Base-by-base conservation (phyloP, 441 rosid species). In the Brassica balearica region DNA sequence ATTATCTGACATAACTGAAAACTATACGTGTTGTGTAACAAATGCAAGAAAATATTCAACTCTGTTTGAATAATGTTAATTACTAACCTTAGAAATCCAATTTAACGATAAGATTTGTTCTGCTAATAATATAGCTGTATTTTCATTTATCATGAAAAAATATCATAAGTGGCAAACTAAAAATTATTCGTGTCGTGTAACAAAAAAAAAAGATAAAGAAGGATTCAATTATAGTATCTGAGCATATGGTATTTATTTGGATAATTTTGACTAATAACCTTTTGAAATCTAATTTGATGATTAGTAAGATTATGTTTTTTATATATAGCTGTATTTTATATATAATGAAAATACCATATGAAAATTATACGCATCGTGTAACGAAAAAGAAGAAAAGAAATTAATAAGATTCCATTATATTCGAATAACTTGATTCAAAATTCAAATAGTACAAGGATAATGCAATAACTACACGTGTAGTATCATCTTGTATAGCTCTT, bases 291-390 rank as follows among this genome's bases (percentile, higher is more conserved):
- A 20, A 17, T 17, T 8, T 17, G 25, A 38, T 20, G 38, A 20
- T 2, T 46, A 23, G 60, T 23, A n/a, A 8, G 46, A 53, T 5
- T 48, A 14, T 27, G 10, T n/a, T 51, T 69, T 69, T n/a, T 53
- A 27, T 69, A 1, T 1, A 19, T 11, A 36, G 27, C 51, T 65
- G 15, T 68, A 8, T 69, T 27, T 2, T n/a, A 48, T n/a, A n/a
- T 48, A 48, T n/a, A 48, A 3, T 22, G 11, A 20, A 64, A 20
- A 34, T 65, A 74, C 11, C 36, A 43, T 64, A 34, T 64, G 64
- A 12, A 29, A 48, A 74, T 8, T 20, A 53, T n/a, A 74, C 68
- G 65, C 65, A 65, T 65, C 72, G 3, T 2, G 22, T 41, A 67
- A 38, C 19, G 0, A 3, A 38, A 8, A 14, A 51, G 6, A 1